Conservation (phyloP, 2,329 filamentous ascomycete genomes). For the Ramichloridium luteum region DNA sequence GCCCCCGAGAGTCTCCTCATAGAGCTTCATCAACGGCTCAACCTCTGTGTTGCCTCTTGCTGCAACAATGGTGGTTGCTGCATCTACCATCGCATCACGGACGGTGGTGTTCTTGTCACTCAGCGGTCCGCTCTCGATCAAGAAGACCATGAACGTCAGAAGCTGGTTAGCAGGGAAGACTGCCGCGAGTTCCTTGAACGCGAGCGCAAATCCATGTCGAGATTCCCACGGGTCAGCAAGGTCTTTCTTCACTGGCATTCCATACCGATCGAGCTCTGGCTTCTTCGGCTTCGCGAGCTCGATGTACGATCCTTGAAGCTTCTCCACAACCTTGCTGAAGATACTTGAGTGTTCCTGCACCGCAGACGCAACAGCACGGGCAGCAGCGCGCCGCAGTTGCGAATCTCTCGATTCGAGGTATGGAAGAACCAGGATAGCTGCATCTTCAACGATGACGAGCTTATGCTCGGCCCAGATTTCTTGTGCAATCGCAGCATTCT, state of each 20-base stretch:
- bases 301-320: conserved; percentile 58
- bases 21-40: conserved; percentile 81
- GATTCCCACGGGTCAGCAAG: conserved; percentile 82
- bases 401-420: conserved; percentile 71
- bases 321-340: conserved; percentile 50
- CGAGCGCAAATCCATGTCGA: conserved; percentile 75
- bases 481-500: conserved; percentile 70
- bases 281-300: conserved; percentile 71
- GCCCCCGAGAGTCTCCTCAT: conserved; percentile 76
- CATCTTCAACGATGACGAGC: conserved; percentile 54
- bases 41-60: conserved; percentile 70
- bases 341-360: conserved; percentile 48
- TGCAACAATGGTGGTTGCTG: conserved; percentile 69
- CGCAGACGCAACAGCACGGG: conserved; percentile 67
- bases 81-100: conserved; percentile 81
- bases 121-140: conserved; percentile 78
- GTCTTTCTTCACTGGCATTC: conserved; percentile 85
- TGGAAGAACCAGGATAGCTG: conserved; percentile 51
- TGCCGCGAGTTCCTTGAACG: conserved; percentile 69
- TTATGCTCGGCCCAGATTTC: conserved; percentile 95
- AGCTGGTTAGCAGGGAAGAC: conserved; percentile 57
- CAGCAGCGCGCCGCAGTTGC: conserved; percentile 72
- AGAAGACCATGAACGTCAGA: conserved; percentile 67
- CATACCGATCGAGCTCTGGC: conserved; percentile 80
- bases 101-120: conserved; percentile 69